Evolutionary conservation across 805 yeast species (phyloP), one percentile per base, ranked within the genome.

Genomic region (Nakazawaea ambrosiae): DNA sequence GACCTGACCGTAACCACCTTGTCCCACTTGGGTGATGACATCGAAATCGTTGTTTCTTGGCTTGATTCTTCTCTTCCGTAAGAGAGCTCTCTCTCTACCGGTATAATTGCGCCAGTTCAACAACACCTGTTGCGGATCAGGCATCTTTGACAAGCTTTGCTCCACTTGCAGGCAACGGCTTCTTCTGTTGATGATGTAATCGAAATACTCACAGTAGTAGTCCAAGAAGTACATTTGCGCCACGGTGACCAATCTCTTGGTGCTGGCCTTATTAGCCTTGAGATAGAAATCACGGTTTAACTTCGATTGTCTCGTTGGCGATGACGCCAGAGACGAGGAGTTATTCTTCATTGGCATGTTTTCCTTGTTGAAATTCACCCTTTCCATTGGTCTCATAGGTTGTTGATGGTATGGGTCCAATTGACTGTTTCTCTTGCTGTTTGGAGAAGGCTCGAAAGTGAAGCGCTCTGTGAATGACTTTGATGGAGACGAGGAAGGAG

Each of bases 1-100:
- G n/a, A 92, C 99, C 61, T 92, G 97, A 18, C 99, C 99, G 55
- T 92, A 92, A 3, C 99, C 99, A 54, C 99, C 99, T 65, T 92
- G 98, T 11, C 99, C 99, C 23, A 92, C 97, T 64, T 92, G 98
- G 1, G 99, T 92, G 47, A 92, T 81, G 68, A 90, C 85, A 55
- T 88, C 94, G 56, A 92, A 92, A 59, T 92, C 98, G 49, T 89
- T 89, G 55, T 89, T 92, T 56, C 82, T 85, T 25, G 97, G 95
- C 59, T 87, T 86, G 42, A 87, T 69, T 55, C 99, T 75, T 54
- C 97, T 75, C 56, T 87, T 87, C 48, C 99, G 75, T 50, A 92
- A 66, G 34, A 78, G 71, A 7, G 86, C 86, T 31, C 94, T 70
- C 60, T 92, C 99, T 39, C 90, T 73, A 10, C 90, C 86, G 14